These are phyloP conservation scores for Dinochytrium kinnereticum DNA, from an alignment of 371 early-diverging fungal species.

Conservation along the genomic window DNA sequence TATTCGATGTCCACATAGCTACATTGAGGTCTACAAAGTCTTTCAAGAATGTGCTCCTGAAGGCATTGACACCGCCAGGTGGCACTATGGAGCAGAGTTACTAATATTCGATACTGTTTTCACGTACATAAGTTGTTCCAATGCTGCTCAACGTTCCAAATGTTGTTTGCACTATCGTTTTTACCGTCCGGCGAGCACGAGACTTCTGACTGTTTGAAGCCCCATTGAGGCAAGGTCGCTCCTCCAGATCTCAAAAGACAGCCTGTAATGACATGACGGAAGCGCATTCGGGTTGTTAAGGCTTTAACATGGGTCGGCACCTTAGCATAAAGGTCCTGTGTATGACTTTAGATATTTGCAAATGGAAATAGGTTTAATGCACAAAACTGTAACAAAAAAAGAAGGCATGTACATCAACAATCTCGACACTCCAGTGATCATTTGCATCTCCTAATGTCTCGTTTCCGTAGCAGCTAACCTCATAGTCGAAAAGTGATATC, in stretches of 20 bases:
- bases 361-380: not conserved
- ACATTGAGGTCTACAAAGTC: conserved; percentile 94
- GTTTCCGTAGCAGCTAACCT: conserved; percentile 87
- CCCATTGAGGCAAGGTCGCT: conserved; percentile 96
- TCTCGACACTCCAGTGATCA: conserved; percentile 92
- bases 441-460: conserved; percentile 74
- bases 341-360: not conserved
- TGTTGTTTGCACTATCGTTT: conserved; percentile 59
- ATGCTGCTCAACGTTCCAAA: conserved; percentile 99
- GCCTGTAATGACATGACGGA: conserved; percentile 79
- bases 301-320: conserved; percentile 65
- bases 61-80: conserved; percentile 57
- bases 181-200: conserved; percentile 76
- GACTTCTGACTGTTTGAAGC: conserved; percentile 96
- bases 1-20: conserved; percentile 98
- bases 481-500: conserved; percentile 79
- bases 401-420: conserved; percentile 67
- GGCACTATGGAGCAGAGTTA: conserved; percentile 57
- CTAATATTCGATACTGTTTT: conserved; percentile 2
- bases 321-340: conserved; percentile 43
- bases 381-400: not conserved
- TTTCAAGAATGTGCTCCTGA: conserved; percentile 78
- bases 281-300: conserved; percentile 86
- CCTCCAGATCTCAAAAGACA: conserved; percentile 87
- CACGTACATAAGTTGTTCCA: conserved; percentile 69